These are phyloP conservation scores for Pelargonium exstipulatum DNA, from an alignment of 441 rosid genomes.

Conservation along the genomic window DNA sequence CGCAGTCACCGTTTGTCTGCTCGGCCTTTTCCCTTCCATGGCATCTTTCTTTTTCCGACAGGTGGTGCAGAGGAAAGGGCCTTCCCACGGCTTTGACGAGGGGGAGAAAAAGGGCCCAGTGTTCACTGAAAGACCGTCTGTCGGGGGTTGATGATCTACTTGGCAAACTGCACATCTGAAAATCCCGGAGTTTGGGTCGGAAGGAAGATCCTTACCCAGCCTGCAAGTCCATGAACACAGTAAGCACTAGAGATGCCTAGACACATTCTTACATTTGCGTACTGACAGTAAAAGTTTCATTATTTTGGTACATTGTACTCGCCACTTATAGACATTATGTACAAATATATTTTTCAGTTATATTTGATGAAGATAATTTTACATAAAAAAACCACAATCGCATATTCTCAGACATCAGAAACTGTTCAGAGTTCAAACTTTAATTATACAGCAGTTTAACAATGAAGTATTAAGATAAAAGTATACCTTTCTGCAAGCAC, in stretches of 20 bases:
- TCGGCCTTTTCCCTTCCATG: conserved; percentile 91
- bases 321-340: too few relatives aligned
- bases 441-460: too few relatives aligned
- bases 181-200: conserved; percentile 46
- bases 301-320: background rate
- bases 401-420: too few relatives aligned
- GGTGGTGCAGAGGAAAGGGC: conserved; percentile 74
- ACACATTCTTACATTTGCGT: background rate
- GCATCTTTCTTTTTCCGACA: conserved; percentile 94
- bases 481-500: conserved; percentile 83
- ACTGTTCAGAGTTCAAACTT: too few relatives aligned
- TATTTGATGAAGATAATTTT: too few relatives aligned
- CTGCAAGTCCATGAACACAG: conserved; percentile 38
- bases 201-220: conserved; percentile 67
- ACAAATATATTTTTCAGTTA: too few relatives aligned
- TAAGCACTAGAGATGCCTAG: background rate
- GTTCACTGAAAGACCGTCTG: conserved; percentile 46
- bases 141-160: conserved; percentile 69
- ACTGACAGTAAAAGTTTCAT: background rate
- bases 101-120: conserved; percentile 56
- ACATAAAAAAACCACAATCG: too few relatives aligned
- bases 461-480: background rate
- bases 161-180: conserved; percentile 94
- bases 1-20: conserved; percentile 42
- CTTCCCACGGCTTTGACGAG: conserved; percentile 79